Base-by-base conservation (phyloP, 441 rosid genomes). In the Isatis lusitanica region DNA sequence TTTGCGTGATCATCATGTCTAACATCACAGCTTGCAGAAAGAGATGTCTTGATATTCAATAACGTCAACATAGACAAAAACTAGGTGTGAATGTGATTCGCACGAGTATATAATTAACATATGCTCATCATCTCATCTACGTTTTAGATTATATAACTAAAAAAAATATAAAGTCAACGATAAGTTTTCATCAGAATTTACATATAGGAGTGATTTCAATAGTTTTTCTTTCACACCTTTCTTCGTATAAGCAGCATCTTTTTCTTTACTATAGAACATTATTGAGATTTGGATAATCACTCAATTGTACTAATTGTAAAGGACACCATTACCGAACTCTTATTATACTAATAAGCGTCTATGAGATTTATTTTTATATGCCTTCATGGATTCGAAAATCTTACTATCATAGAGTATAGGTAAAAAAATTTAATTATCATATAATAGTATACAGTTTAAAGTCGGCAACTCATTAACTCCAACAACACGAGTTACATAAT, bases 1-100 rank as follows among this genome's bases (percentile, higher is more conserved):
- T 30, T 55, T 56, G 40, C 61, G 13, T 56, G 40, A 15, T 56
- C 61, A 24, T 31, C 39, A 56, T 56, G 61, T 56, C 61, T 56
- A 56, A 31, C 61, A 56, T 31, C 40, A 31, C 61, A 31, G 24
- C 61, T 15, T 56, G 40, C 61, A 56, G 61, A 55, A 35, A 35
- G 10, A 35, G 3, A 35, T 21, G 24, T 21, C 24, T 21, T n/a
- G n/a, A n/a, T n/a, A n/a, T n/a, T n/a, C n/a, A n/a, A n/a, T n/a
- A n/a, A n/a, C n/a, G n/a, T n/a, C n/a, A n/a, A 21, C 24, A 21
- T 21, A 31, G 0, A 31, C 7, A 31, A 1, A 36, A 10, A 10
- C 1, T 4, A n/a, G 18, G 9, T 5, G 17, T 44, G 9, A n/a
- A 3, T 5, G 17, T 44, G 9, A n/a, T 13, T 5, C 44, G 48